phyloP scores from a whole-genome alignment of 495 filamentous ascomycete species.

The Hypoxylon crocopeplum region DNA sequence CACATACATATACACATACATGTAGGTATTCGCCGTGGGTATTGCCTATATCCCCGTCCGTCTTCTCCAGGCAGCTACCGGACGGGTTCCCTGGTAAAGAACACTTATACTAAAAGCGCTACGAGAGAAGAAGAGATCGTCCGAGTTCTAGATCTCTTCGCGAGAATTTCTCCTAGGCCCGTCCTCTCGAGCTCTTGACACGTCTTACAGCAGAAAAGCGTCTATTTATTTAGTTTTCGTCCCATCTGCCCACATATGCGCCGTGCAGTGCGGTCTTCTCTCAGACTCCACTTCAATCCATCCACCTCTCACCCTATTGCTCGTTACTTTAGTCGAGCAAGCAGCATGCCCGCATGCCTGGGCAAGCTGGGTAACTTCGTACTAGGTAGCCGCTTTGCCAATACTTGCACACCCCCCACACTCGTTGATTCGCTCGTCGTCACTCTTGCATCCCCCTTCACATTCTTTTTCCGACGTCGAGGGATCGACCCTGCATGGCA shows the following conservation, averaged over 20 bases:
- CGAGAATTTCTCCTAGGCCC: conserved; percentile 31
- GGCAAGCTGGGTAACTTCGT: conserved; percentile 24
- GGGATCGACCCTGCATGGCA: conserved; percentile 44
- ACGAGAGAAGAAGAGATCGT: conserved; percentile 4
- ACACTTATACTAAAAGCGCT: conserved; percentile 6
- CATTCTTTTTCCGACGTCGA: conserved; percentile 39
- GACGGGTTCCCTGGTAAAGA: conserved; percentile 8
- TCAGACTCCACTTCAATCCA: conserved; percentile 38
- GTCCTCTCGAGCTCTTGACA: conserved; percentile 35
- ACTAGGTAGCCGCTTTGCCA: conserved; percentile 40
- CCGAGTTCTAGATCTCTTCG: conserved; percentile 38
- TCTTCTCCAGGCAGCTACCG: too few relatives aligned
- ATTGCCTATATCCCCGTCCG: conserved; percentile 20
- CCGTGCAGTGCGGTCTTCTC: conserved; percentile 28
- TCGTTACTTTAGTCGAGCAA: conserved; percentile 26
- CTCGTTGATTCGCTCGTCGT: conserved; percentile 39
- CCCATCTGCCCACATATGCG: conserved; percentile 37
- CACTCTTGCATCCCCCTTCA: conserved; percentile 40
- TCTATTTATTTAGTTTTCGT: conserved; percentile 38
- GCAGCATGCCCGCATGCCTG: conserved; percentile 29
- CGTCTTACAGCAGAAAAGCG: conserved; percentile 36
- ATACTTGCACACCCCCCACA: conserved; percentile 39
- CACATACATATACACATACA: conserved; percentile 3
- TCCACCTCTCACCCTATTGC: conserved; percentile 25
- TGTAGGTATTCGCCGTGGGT: conserved; percentile 9